Base-by-base conservation (phyloP, 306 rosid species). In the Alnus rubra region DNA sequence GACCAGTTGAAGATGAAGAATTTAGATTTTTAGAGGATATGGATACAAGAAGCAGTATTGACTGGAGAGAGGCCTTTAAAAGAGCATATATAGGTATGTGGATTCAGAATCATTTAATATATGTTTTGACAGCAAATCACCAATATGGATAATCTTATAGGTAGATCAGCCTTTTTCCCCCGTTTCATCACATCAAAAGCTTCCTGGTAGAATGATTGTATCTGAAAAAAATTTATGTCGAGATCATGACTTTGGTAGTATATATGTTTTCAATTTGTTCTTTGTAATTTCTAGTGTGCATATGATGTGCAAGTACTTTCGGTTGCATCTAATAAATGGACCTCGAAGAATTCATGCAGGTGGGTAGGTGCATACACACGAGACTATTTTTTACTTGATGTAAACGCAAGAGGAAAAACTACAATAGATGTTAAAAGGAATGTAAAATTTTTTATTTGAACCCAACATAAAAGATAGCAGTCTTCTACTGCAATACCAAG, bases 31-130 rank as follows among this genome's bases (percentile, higher is more conserved):
- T 75, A 19, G 75, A 30, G 69, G 75, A 75, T 15, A 44, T 64
- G 52, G 82, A 77, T 67, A 76, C 69, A 39, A 50, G 63, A 39
- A 50, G 63, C 33, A 31, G 59, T 77, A 50, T 71, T 79, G 84
- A 90, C 55, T 92, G 97, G 97, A 89, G 77, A 81, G 88, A 81
- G 78, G 89, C 82, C 75, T 89, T 92, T 70, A 88, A 81, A 88
- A 84, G 81, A 80, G 86, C 85, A 73, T 94, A 87, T 78, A 81
- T 83, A 75, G 87, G 97, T 92, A 84, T 49, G 81, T 72, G 16
- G n/a, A 63, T 56, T 60, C 65, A 10, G 45, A 51, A 8, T 37
- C 71, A 9, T 49, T 15, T 6, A 55, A 68, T 18, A 19, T 30
- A 4, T 80, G 44, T 28, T 69, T 51, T 65, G 71, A 39, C 10